Evolutionary conservation across 371 early-diverging fungal genomes (phyloP), one percentile per base, ranked within the genome.

Genomic region (Mucor velutinosus): DNA sequence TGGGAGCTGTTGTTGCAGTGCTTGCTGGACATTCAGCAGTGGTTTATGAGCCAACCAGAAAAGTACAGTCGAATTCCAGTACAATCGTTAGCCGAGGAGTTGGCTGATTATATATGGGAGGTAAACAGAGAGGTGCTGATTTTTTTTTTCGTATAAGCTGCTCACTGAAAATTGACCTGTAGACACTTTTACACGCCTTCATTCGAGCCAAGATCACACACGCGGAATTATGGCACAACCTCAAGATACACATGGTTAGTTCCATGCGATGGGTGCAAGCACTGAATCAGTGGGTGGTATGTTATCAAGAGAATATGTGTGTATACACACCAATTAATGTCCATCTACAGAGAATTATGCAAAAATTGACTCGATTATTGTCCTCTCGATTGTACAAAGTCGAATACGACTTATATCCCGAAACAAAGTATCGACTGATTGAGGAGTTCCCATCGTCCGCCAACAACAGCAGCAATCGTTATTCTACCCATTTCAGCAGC

Each of bases 211-310:
- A 77, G 1, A 76, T 80, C 15, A 74, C 75, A 2, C 75, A 84
- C 30, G 51, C 73, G 25, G 79, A 77, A 0, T 68, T 86, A 30
- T 89, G 90, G 90, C 56, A 77, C 41, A 78, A 79, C 8, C 59
- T 89, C 35, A 81, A 79, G 59, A 65, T 75, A 17, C 76, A 81
- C 14, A 69, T 87, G 73, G 65, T 79, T 10, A 73, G 73, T 8
- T 74, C 83, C 17, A 75, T 84, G 55, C 75, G 79, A 2, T 86
- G 82, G 82, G 72, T 80, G 4, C 86, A 86, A 65, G 73, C 80
- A n/a, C 74, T 88, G 29, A 71, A 79, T 14, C 88, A 87, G 59
- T 89, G 87, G 87, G 78, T 80, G 67, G 87, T 86, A 83, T 72
- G 79, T 65, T n/a, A 41, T 7, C 29, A 25, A 4, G 25, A 11